Percentiles rank a stretch among this genome's conserved stretches.
These are phyloP conservation scores for Eremomyces bilateralis DNA, from an alignment of 495 filamentous ascomycete species.

Conservation along the genomic window DNA sequence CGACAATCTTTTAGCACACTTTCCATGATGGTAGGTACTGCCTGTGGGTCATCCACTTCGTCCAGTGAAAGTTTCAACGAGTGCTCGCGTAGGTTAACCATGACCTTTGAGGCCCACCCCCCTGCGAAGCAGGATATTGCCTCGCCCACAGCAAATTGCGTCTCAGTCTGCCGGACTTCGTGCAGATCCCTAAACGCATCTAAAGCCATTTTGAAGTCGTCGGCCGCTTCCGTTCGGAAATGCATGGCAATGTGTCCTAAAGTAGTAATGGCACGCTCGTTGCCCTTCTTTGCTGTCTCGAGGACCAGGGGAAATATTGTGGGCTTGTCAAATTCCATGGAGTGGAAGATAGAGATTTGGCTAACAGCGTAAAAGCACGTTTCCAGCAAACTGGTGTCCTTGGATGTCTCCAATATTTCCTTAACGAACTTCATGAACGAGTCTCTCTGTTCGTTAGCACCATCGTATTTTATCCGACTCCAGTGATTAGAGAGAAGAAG, in stretches of 20 bases:
- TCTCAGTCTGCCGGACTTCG: slow-evolving; percentile 61
- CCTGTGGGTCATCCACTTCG: slow-evolving; percentile 29
- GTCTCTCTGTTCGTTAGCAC: no score
- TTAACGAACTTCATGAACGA: no score
- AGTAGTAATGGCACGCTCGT: slow-evolving; percentile 55
- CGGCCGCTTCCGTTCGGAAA: slow-evolving; percentile 19
- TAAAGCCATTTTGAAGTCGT: slow-evolving; percentile 26
- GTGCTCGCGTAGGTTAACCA: slow-evolving; percentile 37
- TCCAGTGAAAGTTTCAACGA: no score
- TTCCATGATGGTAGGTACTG: slow-evolving; percentile 31
- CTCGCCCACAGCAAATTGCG: slow-evolving; percentile 76
- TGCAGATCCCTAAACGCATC: slow-evolving; percentile 49
- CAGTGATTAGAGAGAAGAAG: no score
- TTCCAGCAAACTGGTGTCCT: no score
- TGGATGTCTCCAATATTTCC: no score
- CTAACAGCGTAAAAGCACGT: no score
- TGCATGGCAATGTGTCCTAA: slow-evolving; percentile 43
- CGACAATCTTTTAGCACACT: slow-evolving; percentile 52
- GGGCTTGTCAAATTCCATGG: no score
- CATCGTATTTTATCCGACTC: no score
- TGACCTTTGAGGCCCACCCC: slow-evolving; percentile 53
- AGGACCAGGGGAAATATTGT: no score
- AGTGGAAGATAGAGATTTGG: no score
- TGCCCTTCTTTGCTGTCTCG: slow-evolving; percentile 50
- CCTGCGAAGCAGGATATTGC: slow-evolving; percentile 53